phyloP scores from a whole-genome alignment of 1,284 basidiomycete genomes.

The Trichosporon sp. region DNA sequence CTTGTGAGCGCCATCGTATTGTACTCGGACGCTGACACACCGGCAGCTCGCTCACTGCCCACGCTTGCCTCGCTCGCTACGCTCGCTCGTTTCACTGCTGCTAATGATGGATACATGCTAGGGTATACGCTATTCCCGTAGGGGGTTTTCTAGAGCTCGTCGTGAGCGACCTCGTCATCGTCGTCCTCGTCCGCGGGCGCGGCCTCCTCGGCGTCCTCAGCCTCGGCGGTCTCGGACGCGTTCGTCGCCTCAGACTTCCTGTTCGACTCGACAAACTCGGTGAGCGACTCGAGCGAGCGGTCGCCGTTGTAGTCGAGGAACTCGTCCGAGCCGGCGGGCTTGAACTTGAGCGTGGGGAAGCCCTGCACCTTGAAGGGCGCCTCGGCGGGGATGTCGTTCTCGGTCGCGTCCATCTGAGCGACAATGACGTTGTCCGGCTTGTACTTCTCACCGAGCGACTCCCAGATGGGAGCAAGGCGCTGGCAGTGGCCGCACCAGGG shows the following conservation, averaged over 20 bases:
- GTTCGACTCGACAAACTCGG: conserved; percentile 76
- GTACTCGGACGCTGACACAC: too few species aligned
- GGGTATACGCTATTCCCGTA: background rate
- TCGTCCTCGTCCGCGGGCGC: conserved; percentile 19
- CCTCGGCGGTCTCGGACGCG: conserved; percentile 27
- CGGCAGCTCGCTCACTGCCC: background rate
- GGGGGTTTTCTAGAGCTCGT: conserved; percentile 40
- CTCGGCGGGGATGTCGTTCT: conserved; percentile 88
- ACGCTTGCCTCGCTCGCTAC: background rate
- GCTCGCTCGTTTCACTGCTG: background rate
- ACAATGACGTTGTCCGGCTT: conserved; percentile 76
- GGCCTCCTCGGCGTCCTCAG: conserved; percentile 23
- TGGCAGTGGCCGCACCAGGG: conserved; percentile 68
- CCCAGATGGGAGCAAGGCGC: conserved; percentile 88
- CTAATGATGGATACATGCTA: conserved; percentile 4
- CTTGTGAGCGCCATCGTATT: too few species aligned
- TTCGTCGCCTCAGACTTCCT: conserved; percentile 55
- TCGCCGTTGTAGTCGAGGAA: conserved; percentile 94
- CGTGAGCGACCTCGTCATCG: conserved; percentile 35
- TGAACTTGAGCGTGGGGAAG: conserved; percentile 98
- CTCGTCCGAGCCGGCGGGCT: conserved; percentile 75
- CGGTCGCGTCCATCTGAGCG: conserved; percentile 93
- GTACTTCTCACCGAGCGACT: conserved; percentile 82
- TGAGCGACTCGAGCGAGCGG: conserved; percentile 75
- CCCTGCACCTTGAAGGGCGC: conserved; percentile 73